phyloP scores from a whole-genome alignment of 768 basidiomycete genomes.

The Daedaleopsis nitida region DNA sequence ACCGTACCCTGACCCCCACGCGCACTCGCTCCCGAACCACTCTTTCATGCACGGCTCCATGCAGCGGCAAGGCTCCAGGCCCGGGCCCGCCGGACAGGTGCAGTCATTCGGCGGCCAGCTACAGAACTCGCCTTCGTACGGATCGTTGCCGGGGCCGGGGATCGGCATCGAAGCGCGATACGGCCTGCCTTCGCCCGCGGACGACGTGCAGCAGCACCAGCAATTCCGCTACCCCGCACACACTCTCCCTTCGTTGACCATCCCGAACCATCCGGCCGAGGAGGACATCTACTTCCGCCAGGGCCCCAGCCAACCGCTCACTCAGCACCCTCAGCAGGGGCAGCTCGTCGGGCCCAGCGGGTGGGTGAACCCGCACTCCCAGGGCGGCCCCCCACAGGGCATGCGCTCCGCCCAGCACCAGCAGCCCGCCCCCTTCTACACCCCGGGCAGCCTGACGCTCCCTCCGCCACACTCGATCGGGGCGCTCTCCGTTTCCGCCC shows the following conservation, averaged over 20 bases:
- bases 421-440: slow-evolving; percentile 12
- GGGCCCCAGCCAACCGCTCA: not conserved
- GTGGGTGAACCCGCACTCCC: slow-evolving; percentile 7
- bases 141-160: slow-evolving; percentile 10
- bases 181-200: slow-evolving; percentile 13
- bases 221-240: slow-evolving; percentile 8
- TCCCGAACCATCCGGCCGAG: slow-evolving; percentile 13
- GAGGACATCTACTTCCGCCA: slow-evolving; percentile 24
- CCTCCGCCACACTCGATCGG: slow-evolving; percentile 17
- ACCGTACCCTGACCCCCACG: slow-evolving; percentile 21
- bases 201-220: slow-evolving; percentile 12
- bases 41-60: slow-evolving; percentile 14
- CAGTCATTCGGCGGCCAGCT: slow-evolving; percentile 8
- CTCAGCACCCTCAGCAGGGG: not conserved
- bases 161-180: slow-evolving; percentile 21
- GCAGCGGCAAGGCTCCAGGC: slow-evolving; percentile 5
- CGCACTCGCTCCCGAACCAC: slow-evolving; percentile 14
- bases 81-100: not conserved
- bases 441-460: slow-evolving; percentile 11
- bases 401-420: slow-evolving; percentile 3
- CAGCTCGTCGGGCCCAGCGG: slow-evolving; percentile 8
- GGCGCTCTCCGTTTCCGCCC: slow-evolving; percentile 18
- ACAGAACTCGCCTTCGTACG: slow-evolving; percentile 13
- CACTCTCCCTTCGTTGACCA: slow-evolving; percentile 8
- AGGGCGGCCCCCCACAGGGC: no score